Evolutionary conservation across 352 stramenopile genomes (phyloP).

Genomic region (Globisporangium alternatum): DNA sequence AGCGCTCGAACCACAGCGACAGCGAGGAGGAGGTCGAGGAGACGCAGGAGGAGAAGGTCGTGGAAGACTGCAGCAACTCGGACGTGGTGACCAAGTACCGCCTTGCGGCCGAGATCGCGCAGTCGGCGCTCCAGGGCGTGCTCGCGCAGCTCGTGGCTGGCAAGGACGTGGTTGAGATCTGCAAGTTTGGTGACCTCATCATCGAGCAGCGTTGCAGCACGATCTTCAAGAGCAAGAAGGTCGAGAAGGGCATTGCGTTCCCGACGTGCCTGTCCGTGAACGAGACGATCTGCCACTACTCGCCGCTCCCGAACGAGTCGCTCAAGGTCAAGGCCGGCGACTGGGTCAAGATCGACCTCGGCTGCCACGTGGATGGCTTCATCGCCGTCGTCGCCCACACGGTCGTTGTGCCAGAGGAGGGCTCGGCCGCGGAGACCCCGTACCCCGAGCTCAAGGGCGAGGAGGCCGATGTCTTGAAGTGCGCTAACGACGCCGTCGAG

Average conservation of each 20-base stretch:
- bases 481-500: constrained; percentile 97
- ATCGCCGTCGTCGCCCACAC: constrained; percentile 98
- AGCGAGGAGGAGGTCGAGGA: constrained; percentile 74
- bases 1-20: constrained; percentile 54
- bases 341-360: constrained; percentile 95
- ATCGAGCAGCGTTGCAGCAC: constrained; percentile 80
- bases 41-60: constrained; percentile 49
- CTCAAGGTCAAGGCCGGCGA: constrained; percentile 71
- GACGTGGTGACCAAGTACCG: constrained; percentile 97
- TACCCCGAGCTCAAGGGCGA: constrained; percentile 61
- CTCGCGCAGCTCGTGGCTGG: constrained; percentile 92
- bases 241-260: constrained; percentile 99
- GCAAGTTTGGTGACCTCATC: constrained; percentile 89
- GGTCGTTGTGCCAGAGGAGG: constrained; percentile 88
- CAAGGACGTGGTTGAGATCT: constrained; percentile 95
- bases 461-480: constrained; percentile 96
- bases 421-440: constrained; percentile 43
- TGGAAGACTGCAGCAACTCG: constrained; percentile 88
- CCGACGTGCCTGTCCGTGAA: constrained; percentile 99
- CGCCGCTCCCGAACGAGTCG: constrained; percentile 91
- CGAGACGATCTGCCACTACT: constrained; percentile 98
- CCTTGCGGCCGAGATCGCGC: constrained; percentile 97
- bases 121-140: constrained; percentile 95
- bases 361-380: constrained; percentile 99
- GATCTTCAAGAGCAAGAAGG: constrained; percentile 97